These are phyloP conservation scores for Scopulariopsis brevicaulis DNA, from an alignment of 2,329 filamentous ascomycete genomes.

Conservation along the genomic window DNA sequence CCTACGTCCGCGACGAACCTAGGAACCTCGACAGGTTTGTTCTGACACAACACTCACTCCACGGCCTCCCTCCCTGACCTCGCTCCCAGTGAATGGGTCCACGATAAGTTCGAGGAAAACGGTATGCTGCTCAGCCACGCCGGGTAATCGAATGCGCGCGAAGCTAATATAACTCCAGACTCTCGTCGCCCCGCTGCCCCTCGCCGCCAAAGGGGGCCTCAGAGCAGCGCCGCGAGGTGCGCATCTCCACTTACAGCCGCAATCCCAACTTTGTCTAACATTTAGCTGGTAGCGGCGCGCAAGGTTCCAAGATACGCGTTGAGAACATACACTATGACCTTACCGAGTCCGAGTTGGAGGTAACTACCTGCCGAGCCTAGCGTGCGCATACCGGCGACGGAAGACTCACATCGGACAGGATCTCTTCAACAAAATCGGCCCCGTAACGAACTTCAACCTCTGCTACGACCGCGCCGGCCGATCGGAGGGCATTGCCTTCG, in stretches of 20 bases:
- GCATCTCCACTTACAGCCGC: background rate
- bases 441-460: conserved; percentile 56
- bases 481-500: conserved; percentile 73
- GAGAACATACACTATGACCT: conserved; percentile 92
- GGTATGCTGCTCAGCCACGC: conserved; percentile 25
- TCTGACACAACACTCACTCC: background rate
- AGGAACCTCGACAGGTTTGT: conserved; percentile 62
- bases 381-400: background rate
- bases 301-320: conserved; percentile 64
- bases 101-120: conserved; percentile 77
- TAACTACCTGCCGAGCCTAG: conserved; percentile 22
- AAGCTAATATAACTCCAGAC: conserved; percentile 13
- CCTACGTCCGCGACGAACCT: conserved; percentile 44
- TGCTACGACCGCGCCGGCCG: conserved; percentile 81
- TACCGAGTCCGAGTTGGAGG: conserved; percentile 71
- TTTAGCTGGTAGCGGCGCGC: conserved; percentile 27
- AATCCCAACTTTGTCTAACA: background rate
- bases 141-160: background rate
- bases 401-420: conserved; percentile 38
- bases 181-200: conserved; percentile 27
- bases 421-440: conserved; percentile 69
- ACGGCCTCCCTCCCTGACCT: conserved; percentile 12
- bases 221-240: conserved; percentile 4
- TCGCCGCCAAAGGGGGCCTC: conserved; percentile 25
- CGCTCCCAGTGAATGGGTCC: conserved; percentile 71